These are phyloP conservation scores for Fulvia fulva DNA, from an alignment of 2,329 filamentous ascomycete species.

Conservation along the genomic window DNA sequence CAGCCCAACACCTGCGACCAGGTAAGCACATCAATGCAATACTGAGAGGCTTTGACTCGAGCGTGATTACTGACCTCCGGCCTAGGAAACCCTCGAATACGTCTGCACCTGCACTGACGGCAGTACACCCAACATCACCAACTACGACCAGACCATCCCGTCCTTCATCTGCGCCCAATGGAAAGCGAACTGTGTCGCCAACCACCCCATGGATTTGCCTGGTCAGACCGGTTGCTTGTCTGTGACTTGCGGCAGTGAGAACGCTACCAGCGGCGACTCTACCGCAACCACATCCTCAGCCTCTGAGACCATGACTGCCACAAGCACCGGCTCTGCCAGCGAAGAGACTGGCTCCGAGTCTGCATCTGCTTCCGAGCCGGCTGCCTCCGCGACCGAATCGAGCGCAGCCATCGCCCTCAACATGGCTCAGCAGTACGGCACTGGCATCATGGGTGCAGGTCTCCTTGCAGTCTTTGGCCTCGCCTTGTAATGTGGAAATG, in stretches of 20 bases:
- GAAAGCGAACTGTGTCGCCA: conserved; percentile 41
- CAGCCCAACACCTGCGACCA: conserved; percentile 53
- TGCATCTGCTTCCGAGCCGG: conserved; percentile 29
- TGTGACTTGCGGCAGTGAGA: conserved; percentile 51
- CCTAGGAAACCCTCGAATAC: conserved; percentile 47
- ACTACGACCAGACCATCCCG: conserved; percentile 57
- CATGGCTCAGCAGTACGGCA: conserved; percentile 49
- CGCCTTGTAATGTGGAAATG: conserved; percentile 45
- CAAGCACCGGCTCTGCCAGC: conserved; percentile 16
- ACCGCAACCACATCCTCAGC: conserved; percentile 26
- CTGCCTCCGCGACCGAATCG: conserved; percentile 27
- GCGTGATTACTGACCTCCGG: conserved; percentile 3
- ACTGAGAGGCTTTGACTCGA: not conserved
- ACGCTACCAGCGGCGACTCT: conserved; percentile 38
- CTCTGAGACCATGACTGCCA: conserved; percentile 25
- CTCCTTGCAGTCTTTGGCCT: conserved; percentile 56
- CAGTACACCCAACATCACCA: conserved; percentile 51
- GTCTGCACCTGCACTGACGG: conserved; percentile 57
- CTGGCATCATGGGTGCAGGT: conserved; percentile 46
- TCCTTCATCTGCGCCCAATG: conserved; percentile 57
- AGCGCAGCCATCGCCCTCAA: conserved; percentile 43
- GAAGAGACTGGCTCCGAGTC: conserved; percentile 20
- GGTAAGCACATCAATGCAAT: no score
- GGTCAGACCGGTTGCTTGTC: conserved; percentile 45
- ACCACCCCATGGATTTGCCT: conserved; percentile 37